Evolutionary conservation across 257 asterid genomes (phyloP).

Genomic region (Vinca minor): DNA sequence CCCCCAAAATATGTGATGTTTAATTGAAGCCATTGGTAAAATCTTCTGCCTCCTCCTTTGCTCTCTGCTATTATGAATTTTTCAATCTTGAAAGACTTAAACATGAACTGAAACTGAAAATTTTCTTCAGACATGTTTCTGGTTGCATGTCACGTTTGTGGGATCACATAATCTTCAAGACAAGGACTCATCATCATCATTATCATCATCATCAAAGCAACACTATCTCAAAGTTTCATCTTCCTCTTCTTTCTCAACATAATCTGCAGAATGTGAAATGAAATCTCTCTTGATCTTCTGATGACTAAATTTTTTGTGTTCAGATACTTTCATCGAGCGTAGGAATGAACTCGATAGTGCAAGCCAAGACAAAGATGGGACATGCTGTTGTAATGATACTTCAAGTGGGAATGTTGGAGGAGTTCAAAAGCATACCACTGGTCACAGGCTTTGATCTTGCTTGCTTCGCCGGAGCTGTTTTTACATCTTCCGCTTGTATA

Average conservation of each 20-base stretch:
- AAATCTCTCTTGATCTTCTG: background rate
- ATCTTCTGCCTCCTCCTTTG: background rate
- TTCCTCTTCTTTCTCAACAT: background rate
- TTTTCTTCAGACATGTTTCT: constrained; percentile 68
- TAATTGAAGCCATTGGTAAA: constrained; percentile 72
- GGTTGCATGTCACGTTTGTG: constrained; percentile 55
- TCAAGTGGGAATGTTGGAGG: constrained; percentile 73
- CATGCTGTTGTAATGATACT: constrained; percentile 68
- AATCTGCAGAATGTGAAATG: background rate
- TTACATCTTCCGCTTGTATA: constrained; percentile 56
- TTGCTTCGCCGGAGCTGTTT: constrained; percentile 61
- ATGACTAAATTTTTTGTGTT: constrained; percentile 1
- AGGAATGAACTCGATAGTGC: constrained; percentile 47
- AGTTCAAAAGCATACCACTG: constrained; percentile 53
- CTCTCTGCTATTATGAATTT: too few relatives aligned
- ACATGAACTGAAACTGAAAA: background rate
- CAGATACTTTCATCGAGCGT: constrained; percentile 46
- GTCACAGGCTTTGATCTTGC: constrained; percentile 61
- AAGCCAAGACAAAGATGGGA: constrained; percentile 77
- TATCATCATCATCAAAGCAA: too few relatives aligned
- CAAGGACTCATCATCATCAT: constrained; percentile 19
- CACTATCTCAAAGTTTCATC: constrained; percentile 17
- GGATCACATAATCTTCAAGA: constrained; percentile 29
- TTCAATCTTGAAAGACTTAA: too few relatives aligned
- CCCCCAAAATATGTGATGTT: too few relatives aligned